Percentiles rank a stretch among this genome's conserved stretches.
phyloP scores from a whole-genome alignment of 1,284 basidiomycete genomes.

The Ustilago xerochloae region DNA sequence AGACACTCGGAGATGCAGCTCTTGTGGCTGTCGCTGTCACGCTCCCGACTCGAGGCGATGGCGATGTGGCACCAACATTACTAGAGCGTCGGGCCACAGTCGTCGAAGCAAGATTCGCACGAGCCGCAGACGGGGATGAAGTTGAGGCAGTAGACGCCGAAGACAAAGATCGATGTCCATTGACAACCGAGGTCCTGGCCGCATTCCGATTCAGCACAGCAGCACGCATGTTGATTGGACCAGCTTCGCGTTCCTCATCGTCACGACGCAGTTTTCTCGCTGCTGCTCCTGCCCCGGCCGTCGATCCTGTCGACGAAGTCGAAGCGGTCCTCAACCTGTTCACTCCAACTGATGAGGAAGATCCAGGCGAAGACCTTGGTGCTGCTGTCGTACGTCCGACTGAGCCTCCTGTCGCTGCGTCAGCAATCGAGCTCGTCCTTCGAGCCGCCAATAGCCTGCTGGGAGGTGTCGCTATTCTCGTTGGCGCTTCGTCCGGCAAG shows the following conservation, averaged over 20 bases:
- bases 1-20: background rate
- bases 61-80: background rate
- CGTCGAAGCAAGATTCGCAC: background rate
- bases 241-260: slow-evolving; percentile 54
- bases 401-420: background rate
- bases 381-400: too few species aligned
- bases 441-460: slow-evolving; percentile 14
- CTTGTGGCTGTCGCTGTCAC: background rate
- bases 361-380: slow-evolving; percentile 6
- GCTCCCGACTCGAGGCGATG: background rate
- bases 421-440: slow-evolving; percentile 9
- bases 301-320: background rate
- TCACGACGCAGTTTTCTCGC: background rate
- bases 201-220: slow-evolving; percentile 62
- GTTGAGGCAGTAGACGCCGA: slow-evolving; percentile 19
- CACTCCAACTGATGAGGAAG: background rate
- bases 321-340: slow-evolving; percentile 10
- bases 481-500: slow-evolving; percentile 23
- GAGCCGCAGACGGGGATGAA: background rate
- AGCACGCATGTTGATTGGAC: slow-evolving; percentile 57
- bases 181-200: slow-evolving; percentile 40
- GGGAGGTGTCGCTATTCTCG: background rate
- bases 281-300: background rate
- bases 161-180: slow-evolving; percentile 38
- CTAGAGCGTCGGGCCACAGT: too few species aligned